Base-by-base conservation (phyloP, 257 asterid genomes). In the Nemophila menziesii region DNA sequence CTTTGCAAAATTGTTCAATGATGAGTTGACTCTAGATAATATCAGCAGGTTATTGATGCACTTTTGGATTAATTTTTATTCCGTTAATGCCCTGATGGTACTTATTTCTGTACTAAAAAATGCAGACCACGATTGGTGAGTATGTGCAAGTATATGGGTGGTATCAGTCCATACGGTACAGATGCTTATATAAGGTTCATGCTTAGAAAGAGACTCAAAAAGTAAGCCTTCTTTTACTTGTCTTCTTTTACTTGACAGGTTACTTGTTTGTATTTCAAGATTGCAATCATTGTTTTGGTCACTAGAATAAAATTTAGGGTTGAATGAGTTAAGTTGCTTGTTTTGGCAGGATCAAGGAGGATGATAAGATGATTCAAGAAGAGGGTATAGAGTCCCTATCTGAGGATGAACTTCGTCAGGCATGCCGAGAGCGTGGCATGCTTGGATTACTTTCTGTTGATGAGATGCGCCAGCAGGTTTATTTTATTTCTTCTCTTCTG, bases 71-170 rank as follows among this genome's bases (percentile, higher is more conserved):
- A 46, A 19, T 18, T 22, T 22, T 18, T 41, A 17, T 11, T 1
- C 46, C 46, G 6, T 41, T 8, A 6, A 16, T 17, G 12, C 11
- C 26, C 36, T 29, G 2, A 29, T 41, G 12, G n/a, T 22, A 3
- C 21, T 43, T 37, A 21, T 22, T 5, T 48, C 43, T 33, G n/a
- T 43, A 20, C 22, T 0, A 33, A n/a, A 29, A 45, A 59, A 45
- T 51, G 56, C 86, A 85, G 95, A 69, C 82, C 95, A 41, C 93
- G 95, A n/a, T 62, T 85, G 49, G 93, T 85, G 61, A 85, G 63
- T 64, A 85, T 85, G 96, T 85, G 96, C 87, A 85, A 85, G 75
- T 85, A 85, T 59, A 85, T 85, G 96, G 92, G 86, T 34, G 93
- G 90, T 34, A 77, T 85, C 65, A 71, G 57, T 49, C 72, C 93